Conservation (phyloP, 148 eudicot species). For the Vaccinium corymbosum region DNA sequence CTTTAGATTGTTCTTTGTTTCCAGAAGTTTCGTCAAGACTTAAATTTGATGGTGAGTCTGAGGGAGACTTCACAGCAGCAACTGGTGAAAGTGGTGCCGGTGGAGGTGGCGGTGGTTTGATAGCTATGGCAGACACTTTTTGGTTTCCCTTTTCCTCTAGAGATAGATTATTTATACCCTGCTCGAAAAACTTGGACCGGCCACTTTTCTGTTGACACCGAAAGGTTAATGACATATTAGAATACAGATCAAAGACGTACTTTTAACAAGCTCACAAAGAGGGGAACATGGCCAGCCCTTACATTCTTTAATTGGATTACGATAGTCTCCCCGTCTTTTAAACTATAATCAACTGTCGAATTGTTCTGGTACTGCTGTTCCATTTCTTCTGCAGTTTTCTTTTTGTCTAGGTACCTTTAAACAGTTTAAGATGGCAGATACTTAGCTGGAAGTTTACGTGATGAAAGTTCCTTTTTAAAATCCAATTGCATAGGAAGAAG, state of each 20-base stretch:
- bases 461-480: neutral
- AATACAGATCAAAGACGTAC: neutral
- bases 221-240: slow-evolving; percentile 11
- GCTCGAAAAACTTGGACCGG: slow-evolving; percentile 66
- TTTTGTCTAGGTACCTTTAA: slow-evolving; percentile 81
- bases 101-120: slow-evolving; percentile 90
- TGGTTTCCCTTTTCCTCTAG: slow-evolving; percentile 43
- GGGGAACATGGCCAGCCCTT: slow-evolving; percentile 10
- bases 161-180: slow-evolving; percentile 53
- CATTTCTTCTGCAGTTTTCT: slow-evolving; percentile 99
- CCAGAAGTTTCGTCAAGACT: slow-evolving; percentile 26
- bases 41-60: slow-evolving; percentile 28
- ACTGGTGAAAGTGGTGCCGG: slow-evolving; percentile 58
- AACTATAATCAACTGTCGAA: slow-evolving; percentile 86
- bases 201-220: slow-evolving; percentile 50
- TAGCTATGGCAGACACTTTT: slow-evolving; percentile 48
- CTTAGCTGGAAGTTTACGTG: neutral
- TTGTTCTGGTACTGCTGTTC: slow-evolving; percentile 82
- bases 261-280: neutral
- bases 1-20: slow-evolving; percentile 28
- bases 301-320: slow-evolving; percentile 82
- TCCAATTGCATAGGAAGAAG: neutral
- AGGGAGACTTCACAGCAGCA: slow-evolving; percentile 38
- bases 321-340: slow-evolving; percentile 92
- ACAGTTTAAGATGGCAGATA: neutral